Conservation (phyloP, 108 stramenopile species). For the Pseudonitzschia multistriata region DNA sequence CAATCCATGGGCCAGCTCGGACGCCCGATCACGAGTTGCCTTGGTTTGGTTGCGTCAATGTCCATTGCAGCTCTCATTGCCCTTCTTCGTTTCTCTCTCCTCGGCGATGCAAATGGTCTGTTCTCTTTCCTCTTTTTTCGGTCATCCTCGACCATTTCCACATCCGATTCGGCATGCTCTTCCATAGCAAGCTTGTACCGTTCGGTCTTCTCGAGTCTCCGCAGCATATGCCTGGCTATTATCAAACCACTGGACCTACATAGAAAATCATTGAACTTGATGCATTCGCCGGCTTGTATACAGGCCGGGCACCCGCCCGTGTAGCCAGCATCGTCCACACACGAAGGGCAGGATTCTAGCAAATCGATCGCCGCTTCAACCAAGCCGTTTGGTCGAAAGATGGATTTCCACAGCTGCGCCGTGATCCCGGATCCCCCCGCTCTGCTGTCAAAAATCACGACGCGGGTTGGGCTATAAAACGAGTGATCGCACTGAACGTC, state of each 20-base stretch:
- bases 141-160: not conserved
- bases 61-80: slow-evolving; percentile 52
- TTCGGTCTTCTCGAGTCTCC: slow-evolving; percentile 48
- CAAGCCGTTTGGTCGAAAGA: slow-evolving; percentile 48
- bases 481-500: slow-evolving; percentile 83
- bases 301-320: slow-evolving; percentile 85
- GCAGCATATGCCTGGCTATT: slow-evolving; percentile 57
- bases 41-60: slow-evolving; percentile 29
- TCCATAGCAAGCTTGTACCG: slow-evolving; percentile 17
- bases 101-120: slow-evolving; percentile 20
- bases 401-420: slow-evolving; percentile 54
- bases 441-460: slow-evolving; percentile 71
- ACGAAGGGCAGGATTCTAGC: slow-evolving; percentile 64
- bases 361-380: slow-evolving; percentile 68
- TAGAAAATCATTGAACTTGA: slow-evolving; percentile 69
- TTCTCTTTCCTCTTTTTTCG: not conserved
- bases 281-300: slow-evolving; percentile 67
- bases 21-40: slow-evolving; percentile 59
- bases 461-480: slow-evolving; percentile 52
- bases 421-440: slow-evolving; percentile 75
- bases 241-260: slow-evolving; percentile 43
- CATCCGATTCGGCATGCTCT: not conserved
- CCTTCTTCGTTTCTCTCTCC: slow-evolving; percentile 29
- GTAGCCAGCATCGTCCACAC: slow-evolving; percentile 47
- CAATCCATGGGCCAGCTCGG: slow-evolving; percentile 51